Percentiles rank a stretch among this genome's conserved stretches.
These are phyloP conservation scores for Cocos nucifera DNA, from an alignment of 176 grass and related monocot species.

Conservation along the genomic window DNA sequence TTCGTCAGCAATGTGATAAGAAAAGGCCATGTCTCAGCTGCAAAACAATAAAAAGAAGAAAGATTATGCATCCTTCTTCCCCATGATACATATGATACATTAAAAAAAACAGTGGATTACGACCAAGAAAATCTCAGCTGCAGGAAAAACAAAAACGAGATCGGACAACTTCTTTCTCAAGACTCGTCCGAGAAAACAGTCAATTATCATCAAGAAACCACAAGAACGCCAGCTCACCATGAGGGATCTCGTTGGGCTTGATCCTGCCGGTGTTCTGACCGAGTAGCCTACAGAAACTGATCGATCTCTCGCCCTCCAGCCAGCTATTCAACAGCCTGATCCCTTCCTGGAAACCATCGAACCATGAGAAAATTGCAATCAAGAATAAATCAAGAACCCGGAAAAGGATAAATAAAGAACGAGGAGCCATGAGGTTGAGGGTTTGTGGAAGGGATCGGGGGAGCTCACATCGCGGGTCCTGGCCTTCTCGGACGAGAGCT, in stretches of 20 bases:
- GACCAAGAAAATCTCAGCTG: background rate
- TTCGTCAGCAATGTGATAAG: slow-evolving; percentile 35
- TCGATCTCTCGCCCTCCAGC: slow-evolving; percentile 52
- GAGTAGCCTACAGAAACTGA: slow-evolving; percentile 55
- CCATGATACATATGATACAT: background rate
- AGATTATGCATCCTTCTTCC: background rate
- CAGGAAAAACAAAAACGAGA: no score
- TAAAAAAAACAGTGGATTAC: background rate
- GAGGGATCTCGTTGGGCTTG: slow-evolving; percentile 33
- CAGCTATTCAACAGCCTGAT: slow-evolving; percentile 59
- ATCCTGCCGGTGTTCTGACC: slow-evolving; percentile 39
- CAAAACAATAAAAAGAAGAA: slow-evolving; percentile 21
- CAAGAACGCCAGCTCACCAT: slow-evolving; percentile 23
- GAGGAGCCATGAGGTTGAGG: background rate
- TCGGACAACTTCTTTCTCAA: no score
- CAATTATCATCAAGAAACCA: background rate
- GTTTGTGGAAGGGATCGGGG: background rate
- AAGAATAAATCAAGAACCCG: background rate
- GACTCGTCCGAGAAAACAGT: background rate
- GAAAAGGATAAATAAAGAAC: background rate
- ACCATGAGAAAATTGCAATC: background rate
- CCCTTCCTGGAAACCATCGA: slow-evolving; percentile 44
- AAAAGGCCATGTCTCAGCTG: slow-evolving; percentile 67
- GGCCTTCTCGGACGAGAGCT: slow-evolving; percentile 72
- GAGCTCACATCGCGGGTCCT: slow-evolving; percentile 52